A percentile compares a stretch with the other conserved stretches of the same genome.
Evolutionary conservation across 2,329 filamentous ascomycete genomes (phyloP).

Genomic region (Stemphylium vesicarium): DNA sequence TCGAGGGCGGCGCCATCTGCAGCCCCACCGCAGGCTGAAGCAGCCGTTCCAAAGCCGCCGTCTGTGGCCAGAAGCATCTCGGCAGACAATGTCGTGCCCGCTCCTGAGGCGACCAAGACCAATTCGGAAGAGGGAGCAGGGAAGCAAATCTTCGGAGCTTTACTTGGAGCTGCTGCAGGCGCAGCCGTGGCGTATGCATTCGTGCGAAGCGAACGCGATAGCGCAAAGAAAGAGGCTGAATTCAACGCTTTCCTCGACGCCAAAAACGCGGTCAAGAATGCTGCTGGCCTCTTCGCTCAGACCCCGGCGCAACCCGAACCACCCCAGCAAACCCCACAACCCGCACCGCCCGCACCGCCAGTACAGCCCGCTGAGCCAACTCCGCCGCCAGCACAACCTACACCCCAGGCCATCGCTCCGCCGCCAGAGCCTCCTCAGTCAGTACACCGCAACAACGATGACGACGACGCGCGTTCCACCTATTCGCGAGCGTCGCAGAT

Average conservation of each 20-base stretch:
- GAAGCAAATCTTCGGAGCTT: constrained; percentile 73
- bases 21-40: constrained; percentile 32
- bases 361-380: constrained; percentile 21
- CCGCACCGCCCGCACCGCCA: constrained; percentile 23
- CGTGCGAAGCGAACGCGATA: constrained; percentile 64
- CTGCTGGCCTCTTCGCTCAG: constrained; percentile 37
- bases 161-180: constrained; percentile 80
- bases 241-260: constrained; percentile 46
- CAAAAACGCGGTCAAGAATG: constrained; percentile 41
- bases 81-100: constrained; percentile 31
- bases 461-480: constrained; percentile 46
- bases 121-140: constrained; percentile 57
- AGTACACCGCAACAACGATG: constrained; percentile 44
- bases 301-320: constrained; percentile 34
- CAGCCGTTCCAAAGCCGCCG: constrained; percentile 31
- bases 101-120: constrained; percentile 33
- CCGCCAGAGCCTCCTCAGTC: constrained; percentile 20
- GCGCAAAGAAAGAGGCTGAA: constrained; percentile 52
- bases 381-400: constrained; percentile 29
- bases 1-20: constrained; percentile 34
- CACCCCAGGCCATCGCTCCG: neutral
- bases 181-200: constrained; percentile 79
- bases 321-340: constrained; percentile 44
- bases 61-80: constrained; percentile 42
- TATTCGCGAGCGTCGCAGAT: constrained; percentile 32